Percentiles rank a stretch among this genome's conserved stretches.
phyloP scores from a whole-genome alignment of 768 basidiomycete genomes.

The Cystobasidium ongulense region DNA sequence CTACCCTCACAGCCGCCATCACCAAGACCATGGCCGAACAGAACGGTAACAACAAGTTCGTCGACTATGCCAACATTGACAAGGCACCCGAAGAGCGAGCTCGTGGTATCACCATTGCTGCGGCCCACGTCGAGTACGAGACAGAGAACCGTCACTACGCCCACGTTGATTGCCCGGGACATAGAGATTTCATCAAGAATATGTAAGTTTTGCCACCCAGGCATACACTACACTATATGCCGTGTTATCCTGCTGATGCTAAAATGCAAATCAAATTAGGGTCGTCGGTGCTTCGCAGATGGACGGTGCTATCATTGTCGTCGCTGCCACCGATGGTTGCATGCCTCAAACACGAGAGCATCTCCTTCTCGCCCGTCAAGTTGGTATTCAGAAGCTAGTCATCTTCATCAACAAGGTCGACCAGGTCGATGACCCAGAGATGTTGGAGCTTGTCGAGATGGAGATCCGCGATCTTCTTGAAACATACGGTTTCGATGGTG shows the following conservation, averaged over 20 bases:
- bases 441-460: slow-evolving; percentile 99
- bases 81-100: slow-evolving; percentile 99
- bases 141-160: slow-evolving; percentile 82
- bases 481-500: slow-evolving; percentile 91
- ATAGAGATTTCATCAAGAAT: slow-evolving; percentile 41
- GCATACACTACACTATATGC: not conserved
- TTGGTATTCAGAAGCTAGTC: slow-evolving; percentile 91
- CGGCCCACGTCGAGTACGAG: slow-evolving; percentile 97
- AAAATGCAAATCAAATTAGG: slow-evolving; percentile 57
- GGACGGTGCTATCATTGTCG: slow-evolving; percentile 61
- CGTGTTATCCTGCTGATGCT: slow-evolving; percentile 62
- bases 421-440: slow-evolving; percentile 89
- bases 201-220: slow-evolving; percentile 20
- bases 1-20: slow-evolving; percentile 88
- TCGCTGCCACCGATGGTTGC: slow-evolving; percentile 96
- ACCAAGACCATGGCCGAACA: slow-evolving; percentile 78
- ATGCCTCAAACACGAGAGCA: slow-evolving; percentile 99
- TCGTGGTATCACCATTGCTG: slow-evolving; percentile 98
- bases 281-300: slow-evolving; percentile 98
- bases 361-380: slow-evolving; percentile 91
- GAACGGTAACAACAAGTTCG: slow-evolving; percentile 61
- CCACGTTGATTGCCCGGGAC: slow-evolving; percentile 88
- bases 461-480: slow-evolving; percentile 94
- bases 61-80: slow-evolving; percentile 96
- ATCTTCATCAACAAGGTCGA: slow-evolving; percentile 99